Percentiles rank a stretch among this genome's conserved stretches.
phyloP scores from a whole-genome alignment of 352 stramenopile species.

The Plasmopara halstedii region DNA sequence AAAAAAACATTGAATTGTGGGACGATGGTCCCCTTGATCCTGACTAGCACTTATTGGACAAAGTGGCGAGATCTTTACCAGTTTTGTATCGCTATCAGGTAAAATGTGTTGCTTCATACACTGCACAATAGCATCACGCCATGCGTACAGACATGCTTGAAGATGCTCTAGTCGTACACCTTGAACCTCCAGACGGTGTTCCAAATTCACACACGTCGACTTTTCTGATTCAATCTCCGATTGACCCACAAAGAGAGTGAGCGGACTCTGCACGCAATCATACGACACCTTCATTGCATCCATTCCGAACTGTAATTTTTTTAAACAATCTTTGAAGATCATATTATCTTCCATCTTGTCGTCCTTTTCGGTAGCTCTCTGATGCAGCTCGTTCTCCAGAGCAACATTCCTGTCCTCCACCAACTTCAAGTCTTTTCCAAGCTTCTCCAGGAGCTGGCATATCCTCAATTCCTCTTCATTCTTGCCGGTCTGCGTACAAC shows the following conservation, averaged over 20 bases:
- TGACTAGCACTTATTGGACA: not conserved
- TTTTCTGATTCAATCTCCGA: not conserved
- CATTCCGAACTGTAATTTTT: slow-evolving; percentile 15
- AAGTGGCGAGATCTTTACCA: not conserved
- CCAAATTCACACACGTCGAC: slow-evolving; percentile 17
- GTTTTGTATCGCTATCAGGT: not conserved
- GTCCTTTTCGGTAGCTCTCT: slow-evolving; percentile 3
- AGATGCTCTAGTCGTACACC: slow-evolving; percentile 14
- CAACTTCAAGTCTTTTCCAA: slow-evolving; percentile 17
- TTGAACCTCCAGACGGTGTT: slow-evolving; percentile 22
- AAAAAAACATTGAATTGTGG: not conserved
- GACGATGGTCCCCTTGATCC: not conserved
- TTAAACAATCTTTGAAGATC: slow-evolving; percentile 8
- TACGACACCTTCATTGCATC: slow-evolving; percentile 16
- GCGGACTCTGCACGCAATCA: slow-evolving; percentile 14
- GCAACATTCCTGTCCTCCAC: slow-evolving; percentile 16
- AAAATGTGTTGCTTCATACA: slow-evolving; percentile 11
- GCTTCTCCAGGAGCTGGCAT: slow-evolving; percentile 9
- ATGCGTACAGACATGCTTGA: slow-evolving; percentile 17
- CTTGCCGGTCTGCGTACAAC: slow-evolving; percentile 5
- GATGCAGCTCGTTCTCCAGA: slow-evolving; percentile 17
- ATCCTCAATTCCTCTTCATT: not conserved
- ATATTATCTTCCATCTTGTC: not conserved
- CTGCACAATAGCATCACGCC: slow-evolving; percentile 17
- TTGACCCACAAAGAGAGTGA: slow-evolving; percentile 8